phyloP scores from a whole-genome alignment of 179 eudicot genomes.

The Pouteria campechiana region DNA sequence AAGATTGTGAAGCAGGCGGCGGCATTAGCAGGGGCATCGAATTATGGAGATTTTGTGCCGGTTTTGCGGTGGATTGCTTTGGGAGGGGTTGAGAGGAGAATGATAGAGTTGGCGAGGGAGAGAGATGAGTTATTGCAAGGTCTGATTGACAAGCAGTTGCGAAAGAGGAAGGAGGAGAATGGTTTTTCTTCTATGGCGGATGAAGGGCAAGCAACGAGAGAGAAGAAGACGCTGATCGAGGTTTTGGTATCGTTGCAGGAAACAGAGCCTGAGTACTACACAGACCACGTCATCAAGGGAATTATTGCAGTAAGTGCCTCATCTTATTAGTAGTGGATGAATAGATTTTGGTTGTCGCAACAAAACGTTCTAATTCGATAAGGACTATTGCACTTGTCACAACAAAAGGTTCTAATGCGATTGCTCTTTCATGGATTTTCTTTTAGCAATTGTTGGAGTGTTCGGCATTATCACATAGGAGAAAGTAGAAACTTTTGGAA shows the following conservation, averaged over 20 bases:
- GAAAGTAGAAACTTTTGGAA: too few species aligned
- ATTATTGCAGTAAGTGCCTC: constrained; percentile 20
- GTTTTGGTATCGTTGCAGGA: constrained; percentile 23
- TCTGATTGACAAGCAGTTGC: constrained; percentile 18
- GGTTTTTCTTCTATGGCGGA: constrained; percentile 1
- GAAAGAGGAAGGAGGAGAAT: constrained; percentile 17
- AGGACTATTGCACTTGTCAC: too few species aligned
- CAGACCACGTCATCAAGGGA: constrained; percentile 30
- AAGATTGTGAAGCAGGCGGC: constrained; percentile 21
- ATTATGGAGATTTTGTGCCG: constrained; percentile 33
- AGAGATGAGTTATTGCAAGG: constrained; percentile 15
- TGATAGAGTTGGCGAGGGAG: not conserved
- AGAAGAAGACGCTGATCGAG: constrained; percentile 14
- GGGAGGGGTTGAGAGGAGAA: constrained; percentile 8
- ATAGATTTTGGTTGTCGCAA: too few species aligned
- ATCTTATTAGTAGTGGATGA: too few species aligned
- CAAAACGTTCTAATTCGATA: too few species aligned
- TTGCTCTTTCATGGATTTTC: too few species aligned
- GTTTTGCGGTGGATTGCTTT: constrained; percentile 34
- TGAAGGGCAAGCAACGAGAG: not conserved
- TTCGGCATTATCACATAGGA: too few species aligned
- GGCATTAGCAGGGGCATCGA: constrained; percentile 18
- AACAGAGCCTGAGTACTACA: constrained; percentile 19
- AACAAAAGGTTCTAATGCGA: too few species aligned
- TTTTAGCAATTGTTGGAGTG: too few species aligned